A percentile compares a stretch with the other conserved stretches of the same genome.
These are phyloP conservation scores for Thalassiosira hispida DNA, from an alignment of 352 stramenopile genomes.

Conservation along the genomic window DNA sequence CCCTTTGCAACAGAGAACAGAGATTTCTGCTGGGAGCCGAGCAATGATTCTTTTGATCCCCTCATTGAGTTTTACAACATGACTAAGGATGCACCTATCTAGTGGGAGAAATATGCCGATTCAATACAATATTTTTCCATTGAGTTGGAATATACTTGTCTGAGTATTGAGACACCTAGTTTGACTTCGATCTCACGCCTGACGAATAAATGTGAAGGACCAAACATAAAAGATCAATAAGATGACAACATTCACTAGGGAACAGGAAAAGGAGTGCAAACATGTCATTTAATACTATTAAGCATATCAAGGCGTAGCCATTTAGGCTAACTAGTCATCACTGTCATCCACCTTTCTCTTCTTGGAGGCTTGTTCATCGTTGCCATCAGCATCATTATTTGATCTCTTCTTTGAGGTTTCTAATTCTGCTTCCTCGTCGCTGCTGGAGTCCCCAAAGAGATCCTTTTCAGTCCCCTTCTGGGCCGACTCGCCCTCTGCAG, in stretches of 20 bases:
- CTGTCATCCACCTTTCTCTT: constrained; percentile 47
- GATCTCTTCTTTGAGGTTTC: constrained; percentile 47
- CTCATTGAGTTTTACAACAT: neutral
- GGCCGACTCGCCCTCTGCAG: constrained; percentile 27
- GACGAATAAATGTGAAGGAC: too few species aligned
- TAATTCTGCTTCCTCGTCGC: constrained; percentile 67
- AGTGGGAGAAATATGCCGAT: too few species aligned
- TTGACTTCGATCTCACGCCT: too few species aligned
- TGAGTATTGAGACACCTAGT: too few species aligned
- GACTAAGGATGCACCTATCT: neutral
- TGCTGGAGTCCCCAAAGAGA: constrained; percentile 75
- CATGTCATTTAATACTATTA: constrained; percentile 28
- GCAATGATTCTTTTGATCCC: neutral
- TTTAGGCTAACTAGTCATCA: constrained; percentile 13
- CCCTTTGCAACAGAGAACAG: too few species aligned
- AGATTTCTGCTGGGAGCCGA: neutral
- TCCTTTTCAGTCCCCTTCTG: constrained; percentile 61
- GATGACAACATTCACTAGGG: too few species aligned
- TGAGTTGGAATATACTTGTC: too few species aligned
- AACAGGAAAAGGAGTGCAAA: too few species aligned
- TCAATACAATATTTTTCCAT: too few species aligned
- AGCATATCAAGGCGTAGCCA: neutral
- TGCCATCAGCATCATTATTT: constrained; percentile 26
- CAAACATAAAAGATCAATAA: too few species aligned
- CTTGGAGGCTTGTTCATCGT: constrained; percentile 54